Evolutionary conservation across 805 yeast species (phyloP).

Genomic region (Monosporozyma yasuniensis): DNA sequence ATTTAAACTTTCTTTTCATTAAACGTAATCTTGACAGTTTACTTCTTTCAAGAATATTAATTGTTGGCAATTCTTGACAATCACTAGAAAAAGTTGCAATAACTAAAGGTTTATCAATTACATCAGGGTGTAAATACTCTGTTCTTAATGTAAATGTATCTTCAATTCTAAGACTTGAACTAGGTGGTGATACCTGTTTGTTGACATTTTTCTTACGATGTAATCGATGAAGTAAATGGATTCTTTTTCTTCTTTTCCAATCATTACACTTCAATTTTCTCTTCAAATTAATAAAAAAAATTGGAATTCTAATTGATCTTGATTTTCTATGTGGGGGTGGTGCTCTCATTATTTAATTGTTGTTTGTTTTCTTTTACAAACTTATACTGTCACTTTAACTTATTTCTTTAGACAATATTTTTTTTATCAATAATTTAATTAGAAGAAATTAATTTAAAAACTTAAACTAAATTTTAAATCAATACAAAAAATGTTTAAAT

Average conservation of each 20-base stretch:
- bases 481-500: neutral
- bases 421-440: neutral
- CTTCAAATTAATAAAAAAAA: conserved; percentile 10
- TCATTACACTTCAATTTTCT: conserved; percentile 12
- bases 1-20: conserved; percentile 21
- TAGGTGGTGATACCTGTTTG: conserved; percentile 8
- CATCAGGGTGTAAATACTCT: conserved; percentile 9
- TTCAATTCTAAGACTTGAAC: conserved; percentile 16
- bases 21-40: conserved; percentile 15
- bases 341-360: conserved; percentile 22
- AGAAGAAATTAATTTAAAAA: neutral
- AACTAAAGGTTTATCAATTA: conserved; percentile 22
- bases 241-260: conserved; percentile 18
- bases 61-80: conserved; percentile 20
- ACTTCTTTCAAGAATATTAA: conserved; percentile 19
- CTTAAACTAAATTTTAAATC: too few species aligned
- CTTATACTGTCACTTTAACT: neutral
- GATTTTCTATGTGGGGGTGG: conserved; percentile 28
- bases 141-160: conserved; percentile 22
- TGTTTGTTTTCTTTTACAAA: neutral
- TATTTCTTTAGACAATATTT: neutral
- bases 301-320: conserved; percentile 13
- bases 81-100: conserved; percentile 26
- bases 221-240: conserved; percentile 14
- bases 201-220: neutral